Evolutionary conservation across 2,329 filamentous ascomycete genomes (phyloP).

Genomic region (Diplodia seriata): DNA sequence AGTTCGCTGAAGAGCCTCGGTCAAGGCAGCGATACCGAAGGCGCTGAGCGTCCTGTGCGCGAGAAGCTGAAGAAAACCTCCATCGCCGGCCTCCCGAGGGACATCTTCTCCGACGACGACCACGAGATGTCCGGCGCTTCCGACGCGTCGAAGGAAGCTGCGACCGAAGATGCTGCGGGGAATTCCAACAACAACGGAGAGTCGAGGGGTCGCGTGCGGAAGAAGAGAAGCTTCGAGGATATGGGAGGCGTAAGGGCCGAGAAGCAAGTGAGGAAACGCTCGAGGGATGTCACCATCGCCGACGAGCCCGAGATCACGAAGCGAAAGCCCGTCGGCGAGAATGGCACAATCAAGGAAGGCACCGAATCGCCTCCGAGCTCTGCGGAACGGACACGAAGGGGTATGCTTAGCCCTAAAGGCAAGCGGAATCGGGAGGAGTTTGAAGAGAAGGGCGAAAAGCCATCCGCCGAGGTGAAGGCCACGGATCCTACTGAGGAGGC

Average conservation of each 20-base stretch:
- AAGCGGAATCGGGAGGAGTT: conserved; percentile 53
- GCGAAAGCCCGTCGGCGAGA: conserved; percentile 45
- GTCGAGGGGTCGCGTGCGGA: conserved; percentile 42
- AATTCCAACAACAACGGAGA: conserved; percentile 18
- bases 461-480: conserved; percentile 29
- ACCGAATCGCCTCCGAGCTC: conserved; percentile 35
- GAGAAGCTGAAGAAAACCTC: conserved; percentile 68
- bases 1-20: conserved; percentile 40
- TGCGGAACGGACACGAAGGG: conserved; percentile 31
- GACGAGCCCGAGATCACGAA: conserved; percentile 35
- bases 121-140: conserved; percentile 38
- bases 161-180: not conserved
- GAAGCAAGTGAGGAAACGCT: conserved; percentile 56
- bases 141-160: conserved; percentile 27
- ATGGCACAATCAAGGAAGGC: conserved; percentile 37
- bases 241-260: conserved; percentile 49
- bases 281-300: conserved; percentile 49
- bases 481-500: not conserved
- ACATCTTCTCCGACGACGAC: not conserved
- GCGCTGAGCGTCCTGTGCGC: conserved; percentile 64
- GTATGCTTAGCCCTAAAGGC: conserved; percentile 55
- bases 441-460: conserved; percentile 33
- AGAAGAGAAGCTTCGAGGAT: conserved; percentile 57
- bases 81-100: conserved; percentile 53
- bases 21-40: conserved; percentile 52